These are phyloP conservation scores for Kuraishia capsulata DNA, from an alignment of 805 yeast species.

Conservation along the genomic window DNA sequence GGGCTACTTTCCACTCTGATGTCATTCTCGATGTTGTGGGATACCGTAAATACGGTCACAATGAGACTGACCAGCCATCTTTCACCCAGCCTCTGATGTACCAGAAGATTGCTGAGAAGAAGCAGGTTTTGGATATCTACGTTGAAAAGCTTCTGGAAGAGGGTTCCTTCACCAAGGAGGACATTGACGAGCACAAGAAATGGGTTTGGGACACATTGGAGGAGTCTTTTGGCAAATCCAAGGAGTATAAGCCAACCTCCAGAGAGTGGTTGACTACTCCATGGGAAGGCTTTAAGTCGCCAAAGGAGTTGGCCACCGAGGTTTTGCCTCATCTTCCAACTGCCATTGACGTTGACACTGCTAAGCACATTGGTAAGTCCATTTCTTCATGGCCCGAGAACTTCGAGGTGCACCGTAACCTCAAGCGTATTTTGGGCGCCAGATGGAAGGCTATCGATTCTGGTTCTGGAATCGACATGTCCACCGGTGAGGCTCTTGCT, in stretches of 20 bases:
- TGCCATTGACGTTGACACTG: slow-evolving; percentile 60
- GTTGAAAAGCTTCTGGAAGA: slow-evolving; percentile 71
- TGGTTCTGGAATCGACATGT: slow-evolving; percentile 97
- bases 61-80: slow-evolving; percentile 98
- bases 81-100: slow-evolving; percentile 99
- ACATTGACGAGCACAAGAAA: slow-evolving; percentile 89
- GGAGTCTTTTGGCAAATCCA: slow-evolving; percentile 79
- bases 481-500: slow-evolving; percentile 99
- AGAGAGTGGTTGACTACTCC: slow-evolving; percentile 98
- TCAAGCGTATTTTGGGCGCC: slow-evolving; percentile 84
- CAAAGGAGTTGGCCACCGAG: slow-evolving; percentile 93
- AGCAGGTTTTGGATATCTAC: slow-evolving; percentile 82
- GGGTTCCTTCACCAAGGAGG: slow-evolving; percentile 83
- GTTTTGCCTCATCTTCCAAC: slow-evolving; percentile 95
- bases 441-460: slow-evolving; percentile 76
- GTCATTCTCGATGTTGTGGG: slow-evolving; percentile 96
- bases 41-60: slow-evolving; percentile 98
- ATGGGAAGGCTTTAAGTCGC: slow-evolving; percentile 98
- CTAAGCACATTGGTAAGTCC: slow-evolving; percentile 70
- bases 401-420: slow-evolving; percentile 88
- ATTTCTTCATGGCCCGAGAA: slow-evolving; percentile 80
- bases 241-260: slow-evolving; percentile 82
- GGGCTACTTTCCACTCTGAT: slow-evolving; percentile 93
- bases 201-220: slow-evolving; percentile 97
- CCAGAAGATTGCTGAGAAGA: slow-evolving; percentile 80